Percentiles rank a stretch among this genome's conserved stretches.
These are phyloP conservation scores for Spiraea crenata DNA, from an alignment of 331 rosid genomes.

Conservation along the genomic window DNA sequence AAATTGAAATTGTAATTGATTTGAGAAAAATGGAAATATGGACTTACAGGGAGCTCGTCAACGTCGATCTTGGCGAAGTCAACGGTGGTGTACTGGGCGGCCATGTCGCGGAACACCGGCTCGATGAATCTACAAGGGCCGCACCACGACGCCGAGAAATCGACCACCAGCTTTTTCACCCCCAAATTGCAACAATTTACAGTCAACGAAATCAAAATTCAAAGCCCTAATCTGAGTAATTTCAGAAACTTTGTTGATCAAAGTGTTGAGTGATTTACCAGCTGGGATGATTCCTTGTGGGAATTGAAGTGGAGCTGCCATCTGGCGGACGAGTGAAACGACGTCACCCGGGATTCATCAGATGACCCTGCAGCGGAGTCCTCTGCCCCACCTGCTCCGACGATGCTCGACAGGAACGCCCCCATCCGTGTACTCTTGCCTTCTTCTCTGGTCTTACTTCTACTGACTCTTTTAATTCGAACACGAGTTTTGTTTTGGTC, in stretches of 20 bases:
- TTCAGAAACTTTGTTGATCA: background rate
- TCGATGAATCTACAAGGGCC: slow-evolving; percentile 80
- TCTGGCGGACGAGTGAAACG: slow-evolving; percentile 62
- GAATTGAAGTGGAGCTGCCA: slow-evolving; percentile 68
- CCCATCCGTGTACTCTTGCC: slow-evolving; percentile 40
- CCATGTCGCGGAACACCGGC: slow-evolving; percentile 58
- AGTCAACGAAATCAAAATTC: background rate
- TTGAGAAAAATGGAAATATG: too few species aligned
- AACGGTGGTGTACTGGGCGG: slow-evolving; percentile 49
- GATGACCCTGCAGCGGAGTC: background rate
- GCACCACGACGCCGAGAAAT: slow-evolving; percentile 94
- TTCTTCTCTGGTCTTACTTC: background rate
- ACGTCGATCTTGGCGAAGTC: slow-evolving; percentile 79
- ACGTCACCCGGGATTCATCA: slow-evolving; percentile 39
- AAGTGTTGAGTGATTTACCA: slow-evolving; percentile 33
- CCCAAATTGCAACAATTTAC: too few species aligned
- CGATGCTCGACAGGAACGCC: rapidly evolving
- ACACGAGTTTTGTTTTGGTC: too few species aligned
- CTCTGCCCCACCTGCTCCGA: slow-evolving; percentile 12
- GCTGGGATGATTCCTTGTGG: slow-evolving; percentile 42
- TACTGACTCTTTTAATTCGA: too few species aligned
- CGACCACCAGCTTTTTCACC: slow-evolving; percentile 57
- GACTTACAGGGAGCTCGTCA: slow-evolving; percentile 63
- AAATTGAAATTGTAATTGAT: background rate
- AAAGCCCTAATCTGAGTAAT: background rate